Evolutionary conservation across 306 rosid genomes (phyloP), one percentile per base, ranked within the genome.

Genomic region (Begonia loranthoides): DNA sequence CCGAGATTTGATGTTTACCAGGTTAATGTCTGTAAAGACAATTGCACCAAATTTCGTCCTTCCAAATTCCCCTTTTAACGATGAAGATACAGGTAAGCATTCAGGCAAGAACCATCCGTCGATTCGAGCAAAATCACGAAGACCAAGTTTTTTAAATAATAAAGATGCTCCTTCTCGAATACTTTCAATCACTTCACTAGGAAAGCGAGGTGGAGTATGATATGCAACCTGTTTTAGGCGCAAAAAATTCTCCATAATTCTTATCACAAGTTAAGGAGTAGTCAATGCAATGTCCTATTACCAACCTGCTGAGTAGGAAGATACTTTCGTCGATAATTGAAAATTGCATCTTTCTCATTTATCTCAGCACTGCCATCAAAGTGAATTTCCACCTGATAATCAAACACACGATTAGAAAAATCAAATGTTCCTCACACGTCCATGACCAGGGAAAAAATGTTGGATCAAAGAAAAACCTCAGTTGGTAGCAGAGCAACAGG

Each of bases 301-400:
- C 62, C 41, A 41, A 88, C 97, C 97, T 89, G 97, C 70, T 79
- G 95, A 45, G 95, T 89, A 38, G 97, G 97, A 64, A 89, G 95
- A 71, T 89, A 89, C 73, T 89, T 89, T 70, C 97, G 75, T 38
- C 97, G 74, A 58, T 82, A 89, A 66, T 89, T 89, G 68, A 89
- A 89, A 74, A 89, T 85, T 67, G 97, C 95, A 78, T 89, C 97
- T 63, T 77, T 79, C 72, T 84, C 97, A 69, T 60, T 74, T 55
- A 70, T 65, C 59, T 85, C 95, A 64, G 59, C 76, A 61, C 58
- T 60, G 22, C 75, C 85, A 50, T 50, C 76, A 55, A 78, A 76
- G 58, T 64, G 90, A 66, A 89, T 93, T 73, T 89, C 81, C 53
- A 89, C 93, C 97, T 89, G 82, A 63, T 58, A 51, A 71, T 54